These are phyloP conservation scores for Omphalea diandra DNA, from an alignment of 441 rosid genomes.

Conservation along the genomic window DNA sequence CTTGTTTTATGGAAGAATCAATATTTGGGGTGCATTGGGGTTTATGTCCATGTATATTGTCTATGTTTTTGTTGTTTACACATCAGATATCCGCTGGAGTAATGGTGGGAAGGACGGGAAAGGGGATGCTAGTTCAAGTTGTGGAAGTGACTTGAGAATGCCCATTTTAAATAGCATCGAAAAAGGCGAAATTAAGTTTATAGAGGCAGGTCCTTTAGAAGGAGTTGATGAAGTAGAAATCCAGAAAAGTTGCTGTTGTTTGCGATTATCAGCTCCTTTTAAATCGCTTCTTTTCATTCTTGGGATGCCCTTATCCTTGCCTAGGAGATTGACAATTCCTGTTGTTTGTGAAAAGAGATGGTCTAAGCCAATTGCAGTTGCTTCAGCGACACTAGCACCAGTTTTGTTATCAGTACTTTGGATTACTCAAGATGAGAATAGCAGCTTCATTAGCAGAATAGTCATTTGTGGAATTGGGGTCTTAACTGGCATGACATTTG, in stretches of 20 bases:
- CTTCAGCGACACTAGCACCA: constrained; percentile 65
- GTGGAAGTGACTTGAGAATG: constrained; percentile 29
- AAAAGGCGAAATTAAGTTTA: constrained; percentile 24
- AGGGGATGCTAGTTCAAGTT: constrained; percentile 21
- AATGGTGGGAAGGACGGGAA: constrained; percentile 5
- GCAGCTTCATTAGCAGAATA: constrained; percentile 23
- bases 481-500: constrained; percentile 41
- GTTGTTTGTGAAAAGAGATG: constrained; percentile 57
- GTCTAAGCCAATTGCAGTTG: constrained; percentile 71
- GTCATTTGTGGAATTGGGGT: constrained; percentile 48
- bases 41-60: constrained; percentile 53
- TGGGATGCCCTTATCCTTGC: constrained; percentile 65
- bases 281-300: constrained; percentile 34
- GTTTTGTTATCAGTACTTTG: constrained; percentile 53
- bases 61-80: constrained; percentile 64
- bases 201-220: constrained; percentile 26
- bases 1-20: constrained; percentile 53
- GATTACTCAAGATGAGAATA: constrained; percentile 33
- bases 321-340: constrained; percentile 85
- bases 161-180: constrained; percentile 39
- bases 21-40: constrained; percentile 56
- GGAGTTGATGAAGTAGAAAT: constrained; percentile 19
- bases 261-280: constrained; percentile 32
- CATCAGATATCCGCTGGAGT: constrained; percentile 30
- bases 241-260: constrained; percentile 27